phyloP scores from a whole-genome alignment of 2,329 filamentous ascomycete species.

The Aspergillus hortae region DNA sequence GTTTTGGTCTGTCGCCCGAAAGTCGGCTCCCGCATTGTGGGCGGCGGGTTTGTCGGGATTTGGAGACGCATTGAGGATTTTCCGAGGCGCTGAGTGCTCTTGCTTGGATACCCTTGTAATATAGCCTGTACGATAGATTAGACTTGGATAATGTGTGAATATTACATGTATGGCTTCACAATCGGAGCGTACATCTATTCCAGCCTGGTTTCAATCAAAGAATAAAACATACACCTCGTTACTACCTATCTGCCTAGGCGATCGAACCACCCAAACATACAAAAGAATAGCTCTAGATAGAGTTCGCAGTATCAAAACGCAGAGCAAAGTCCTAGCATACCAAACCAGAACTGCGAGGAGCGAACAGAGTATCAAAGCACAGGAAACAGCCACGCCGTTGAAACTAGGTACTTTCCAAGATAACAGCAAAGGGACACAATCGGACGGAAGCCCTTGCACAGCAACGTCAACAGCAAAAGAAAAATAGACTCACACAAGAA shows the following conservation, averaged over 20 bases:
- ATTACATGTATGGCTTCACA: too few relatives aligned
- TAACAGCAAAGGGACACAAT: conserved; percentile 5
- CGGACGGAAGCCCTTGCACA: conserved; percentile 8
- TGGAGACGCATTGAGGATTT: conserved; percentile 43
- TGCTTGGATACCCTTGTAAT: conserved; percentile 4
- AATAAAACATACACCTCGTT: too few relatives aligned
- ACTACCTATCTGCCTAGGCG: too few relatives aligned
- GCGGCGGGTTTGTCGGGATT: conserved; percentile 52
- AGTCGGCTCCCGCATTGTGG: conserved; percentile 45
- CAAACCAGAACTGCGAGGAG: conserved; percentile 6
- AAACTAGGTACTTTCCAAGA: conserved; percentile 26
- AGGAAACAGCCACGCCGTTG: conserved; percentile 23
- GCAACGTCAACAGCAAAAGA: conserved; percentile 8
- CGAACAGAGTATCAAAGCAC: conserved; percentile 5
- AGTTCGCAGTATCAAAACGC: conserved; percentile 3
- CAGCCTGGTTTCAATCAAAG: too few relatives aligned
- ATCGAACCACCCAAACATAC: too few relatives aligned
- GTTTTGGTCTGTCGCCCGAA: conserved; percentile 53
- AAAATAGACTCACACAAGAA: conserved; percentile 11
- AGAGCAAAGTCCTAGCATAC: conserved; percentile 9
- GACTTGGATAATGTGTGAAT: neutral
- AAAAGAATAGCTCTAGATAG: neutral
- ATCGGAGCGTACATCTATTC: too few relatives aligned
- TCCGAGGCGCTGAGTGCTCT: conserved; percentile 5
- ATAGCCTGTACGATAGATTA: conserved; percentile 1